phyloP scores from a whole-genome alignment of 2,329 filamentous ascomycete species.

The Cordyceps pruinosa region DNA sequence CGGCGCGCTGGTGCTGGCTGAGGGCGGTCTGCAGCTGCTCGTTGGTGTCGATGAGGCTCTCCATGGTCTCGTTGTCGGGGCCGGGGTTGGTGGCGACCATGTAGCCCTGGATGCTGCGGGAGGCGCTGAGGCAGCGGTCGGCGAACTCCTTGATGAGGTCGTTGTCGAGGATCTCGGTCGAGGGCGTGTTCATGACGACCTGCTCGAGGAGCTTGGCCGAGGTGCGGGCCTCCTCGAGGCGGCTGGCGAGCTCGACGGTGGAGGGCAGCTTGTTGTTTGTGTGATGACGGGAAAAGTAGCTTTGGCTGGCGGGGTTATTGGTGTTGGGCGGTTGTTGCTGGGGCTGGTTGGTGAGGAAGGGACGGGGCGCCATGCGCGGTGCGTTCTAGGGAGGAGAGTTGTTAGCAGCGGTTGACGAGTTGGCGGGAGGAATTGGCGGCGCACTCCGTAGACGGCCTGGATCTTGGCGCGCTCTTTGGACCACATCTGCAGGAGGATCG shows the following conservation, averaged over 20 bases:
- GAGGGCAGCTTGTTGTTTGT: constrained; percentile 51
- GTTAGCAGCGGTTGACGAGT: neutral
- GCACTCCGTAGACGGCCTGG: constrained; percentile 44
- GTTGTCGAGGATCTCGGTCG: constrained; percentile 67
- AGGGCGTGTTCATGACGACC: constrained; percentile 77
- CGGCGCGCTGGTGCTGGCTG: constrained; percentile 75
- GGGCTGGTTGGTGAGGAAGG: neutral
- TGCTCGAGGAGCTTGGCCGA: constrained; percentile 90
- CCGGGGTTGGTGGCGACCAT: constrained; percentile 71
- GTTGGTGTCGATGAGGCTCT: constrained; percentile 88
- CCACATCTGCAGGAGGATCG: constrained; percentile 77
- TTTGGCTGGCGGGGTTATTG: constrained; percentile 35
- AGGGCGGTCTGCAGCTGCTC: constrained; percentile 80
- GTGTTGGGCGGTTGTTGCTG: constrained; percentile 10
- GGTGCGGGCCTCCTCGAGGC: constrained; percentile 84
- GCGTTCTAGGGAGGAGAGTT: neutral
- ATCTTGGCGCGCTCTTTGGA: constrained; percentile 71
- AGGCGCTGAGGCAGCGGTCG: constrained; percentile 75
- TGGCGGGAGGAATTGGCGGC: constrained; percentile 16
- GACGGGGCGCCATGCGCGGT: constrained; percentile 1
- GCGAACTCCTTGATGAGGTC: constrained; percentile 92
- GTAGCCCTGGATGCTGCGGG: constrained; percentile 75
- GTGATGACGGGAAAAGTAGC: constrained; percentile 49
- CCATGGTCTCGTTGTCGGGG: constrained; percentile 90
- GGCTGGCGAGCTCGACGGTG: constrained; percentile 68